Percentiles rank a stretch among this genome's conserved stretches.
phyloP scores from a whole-genome alignment of 31 red algal species.

The Asparagopsis taxiformis region DNA sequence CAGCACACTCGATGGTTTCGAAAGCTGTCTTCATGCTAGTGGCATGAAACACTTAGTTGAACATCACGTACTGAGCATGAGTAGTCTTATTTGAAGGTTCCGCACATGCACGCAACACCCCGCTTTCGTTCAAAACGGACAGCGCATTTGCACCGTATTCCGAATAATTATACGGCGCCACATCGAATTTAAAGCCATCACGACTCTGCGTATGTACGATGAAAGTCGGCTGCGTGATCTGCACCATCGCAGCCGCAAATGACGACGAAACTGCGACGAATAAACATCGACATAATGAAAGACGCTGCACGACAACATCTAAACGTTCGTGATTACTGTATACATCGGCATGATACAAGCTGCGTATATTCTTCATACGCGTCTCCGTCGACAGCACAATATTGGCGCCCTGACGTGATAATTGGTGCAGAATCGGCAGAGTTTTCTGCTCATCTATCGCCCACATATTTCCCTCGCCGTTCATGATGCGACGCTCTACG shows the following conservation, averaged over 20 bases:
- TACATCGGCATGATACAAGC: constrained; percentile 4
- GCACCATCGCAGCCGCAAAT: constrained; percentile 42
- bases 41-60: too few relatives aligned
- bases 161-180: constrained; percentile 10
- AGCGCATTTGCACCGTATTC: constrained; percentile 19
- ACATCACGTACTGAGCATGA: too few relatives aligned
- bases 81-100: too few relatives aligned
- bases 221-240: constrained; percentile 17
- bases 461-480: constrained; percentile 17
- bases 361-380: constrained; percentile 1
- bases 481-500: constrained; percentile 10
- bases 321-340: constrained; percentile 20
- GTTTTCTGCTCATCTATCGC: constrained; percentile 30
- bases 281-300: constrained; percentile 25
- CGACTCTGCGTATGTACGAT: constrained; percentile 21
- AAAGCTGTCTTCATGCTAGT: too few relatives aligned
- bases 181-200: constrained; percentile 14
- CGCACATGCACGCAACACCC: too few relatives aligned
- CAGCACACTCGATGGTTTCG: too few relatives aligned
- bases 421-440: constrained; percentile 3
- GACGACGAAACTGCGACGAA: constrained; percentile 22
- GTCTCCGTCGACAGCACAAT: constrained; percentile 30
- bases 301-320: not conserved
- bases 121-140: too few relatives aligned
- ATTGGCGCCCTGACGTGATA: not conserved